Evolutionary conservation across 208 protist genomes (phyloP).

Genomic region (Cochliopodium minus): DNA sequence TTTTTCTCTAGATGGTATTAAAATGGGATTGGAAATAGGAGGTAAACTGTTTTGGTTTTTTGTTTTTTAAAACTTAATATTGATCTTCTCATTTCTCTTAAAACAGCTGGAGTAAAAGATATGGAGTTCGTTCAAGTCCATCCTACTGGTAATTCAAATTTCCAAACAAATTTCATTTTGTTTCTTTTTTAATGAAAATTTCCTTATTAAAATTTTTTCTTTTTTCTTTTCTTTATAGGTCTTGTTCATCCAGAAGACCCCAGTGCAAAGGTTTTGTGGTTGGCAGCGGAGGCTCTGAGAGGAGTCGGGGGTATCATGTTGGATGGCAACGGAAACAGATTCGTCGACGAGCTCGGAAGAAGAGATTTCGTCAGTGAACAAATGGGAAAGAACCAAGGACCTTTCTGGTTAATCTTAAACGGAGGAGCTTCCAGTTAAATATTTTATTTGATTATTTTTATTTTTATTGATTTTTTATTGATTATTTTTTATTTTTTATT

Average conservation of each 20-base stretch:
- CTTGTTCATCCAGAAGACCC: slow-evolving; percentile 67
- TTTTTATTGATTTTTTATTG: too few species aligned
- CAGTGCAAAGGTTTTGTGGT: slow-evolving; percentile 51
- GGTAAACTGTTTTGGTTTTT: too few species aligned
- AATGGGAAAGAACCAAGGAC: slow-evolving; percentile 31
- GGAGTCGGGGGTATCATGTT: slow-evolving; percentile 69
- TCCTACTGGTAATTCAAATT: too few species aligned
- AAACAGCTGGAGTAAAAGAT: slow-evolving; percentile 35
- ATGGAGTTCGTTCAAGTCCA: slow-evolving; percentile 60
- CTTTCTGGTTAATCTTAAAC: slow-evolving; percentile 39
- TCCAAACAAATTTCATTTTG: too few species aligned
- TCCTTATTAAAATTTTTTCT: slow-evolving; percentile 13
- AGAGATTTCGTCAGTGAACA: slow-evolving; percentile 59
- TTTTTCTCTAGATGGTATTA: slow-evolving; percentile 46
- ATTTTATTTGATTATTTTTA: too few species aligned
- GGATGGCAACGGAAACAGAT: slow-evolving; percentile 48
- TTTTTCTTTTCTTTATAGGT: too few species aligned
- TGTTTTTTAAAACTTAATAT: slow-evolving; percentile 19
- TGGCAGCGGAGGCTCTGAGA: slow-evolving; percentile 73
- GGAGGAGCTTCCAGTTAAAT: background rate
- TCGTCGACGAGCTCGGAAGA: slow-evolving; percentile 67
- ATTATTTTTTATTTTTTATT: too few species aligned
- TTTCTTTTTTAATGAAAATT: too few species aligned
- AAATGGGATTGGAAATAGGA: slow-evolving; percentile 39
- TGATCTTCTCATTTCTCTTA: slow-evolving; percentile 19